These are phyloP conservation scores for Lophium mytilinum DNA, from an alignment of 495 filamentous ascomycete species.

Conservation along the genomic window DNA sequence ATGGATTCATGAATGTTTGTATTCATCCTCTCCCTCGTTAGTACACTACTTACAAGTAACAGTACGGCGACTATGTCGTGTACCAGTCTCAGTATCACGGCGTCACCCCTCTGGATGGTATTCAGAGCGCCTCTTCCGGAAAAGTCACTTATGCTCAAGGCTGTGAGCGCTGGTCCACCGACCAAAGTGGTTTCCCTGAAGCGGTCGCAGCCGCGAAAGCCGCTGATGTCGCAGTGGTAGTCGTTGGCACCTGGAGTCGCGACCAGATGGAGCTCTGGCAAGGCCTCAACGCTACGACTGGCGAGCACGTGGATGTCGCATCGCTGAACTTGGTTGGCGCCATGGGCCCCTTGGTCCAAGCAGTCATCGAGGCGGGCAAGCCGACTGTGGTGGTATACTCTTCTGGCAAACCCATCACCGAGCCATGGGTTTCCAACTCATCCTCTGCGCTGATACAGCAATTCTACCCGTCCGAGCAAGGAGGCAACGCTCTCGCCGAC, in stretches of 20 bases:
- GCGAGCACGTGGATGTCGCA: conserved; percentile 60
- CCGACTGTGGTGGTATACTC: conserved; percentile 63
- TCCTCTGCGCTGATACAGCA: conserved; percentile 58
- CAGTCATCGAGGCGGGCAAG: conserved; percentile 54
- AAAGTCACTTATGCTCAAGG: conserved; percentile 57
- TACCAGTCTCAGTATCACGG: conserved; percentile 52
- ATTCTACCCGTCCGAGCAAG: conserved; percentile 60
- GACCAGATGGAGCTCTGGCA: conserved; percentile 61
- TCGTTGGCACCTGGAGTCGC: conserved; percentile 67
- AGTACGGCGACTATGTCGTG: conserved; percentile 56
- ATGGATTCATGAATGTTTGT: conserved; percentile 60
- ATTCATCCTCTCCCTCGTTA: neutral
- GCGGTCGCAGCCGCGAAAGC: conserved; percentile 54
- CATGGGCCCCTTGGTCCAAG: conserved; percentile 54
- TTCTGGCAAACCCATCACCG: conserved; percentile 61
- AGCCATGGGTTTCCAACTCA: conserved; percentile 54
- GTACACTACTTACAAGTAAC: conserved; percentile 41
- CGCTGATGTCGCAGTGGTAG: conserved; percentile 61
- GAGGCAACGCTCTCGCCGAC: conserved; percentile 31
- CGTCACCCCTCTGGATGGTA: conserved; percentile 58
- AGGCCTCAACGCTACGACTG: conserved; percentile 61
- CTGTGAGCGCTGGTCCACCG: conserved; percentile 64
- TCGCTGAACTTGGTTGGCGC: conserved; percentile 60
- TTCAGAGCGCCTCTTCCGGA: conserved; percentile 48
- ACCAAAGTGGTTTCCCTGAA: conserved; percentile 53